Base-by-base conservation (phyloP, 495 filamentous ascomycete genomes). In the Penicillium pulvis region DNA sequence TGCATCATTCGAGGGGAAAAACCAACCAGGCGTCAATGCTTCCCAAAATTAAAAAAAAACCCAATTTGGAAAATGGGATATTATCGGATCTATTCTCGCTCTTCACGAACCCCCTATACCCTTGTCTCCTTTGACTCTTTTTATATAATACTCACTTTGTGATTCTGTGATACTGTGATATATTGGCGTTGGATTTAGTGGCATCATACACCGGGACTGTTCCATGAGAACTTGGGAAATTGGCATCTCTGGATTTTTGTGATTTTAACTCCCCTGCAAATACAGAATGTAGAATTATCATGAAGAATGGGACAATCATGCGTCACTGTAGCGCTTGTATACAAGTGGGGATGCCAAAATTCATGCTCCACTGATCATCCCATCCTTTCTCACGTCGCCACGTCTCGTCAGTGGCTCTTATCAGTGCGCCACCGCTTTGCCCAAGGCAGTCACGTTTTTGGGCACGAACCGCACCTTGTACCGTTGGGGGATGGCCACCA, bases 381-480 rank as follows among this genome's bases (percentile, higher is more conserved):
- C n/a, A 24, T n/a, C 14, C 31, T n/a, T 11, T 17, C 16, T 7
- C 14, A 49, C 7, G 26, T 30, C 46, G 26, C 46, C 46, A 49
- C 46, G 46, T 31, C 26, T 49, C 26, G 16, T 31, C 51, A 20
- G 16, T 41, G n/a, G 51, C 51, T 54, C 20, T 47, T 33, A 2
- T 30, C 46, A 24, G 49, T 30, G 17, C 20, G 46, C 61, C 61
- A 82, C 44, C 26, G 67, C 73, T 44, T 69, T 62, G 45, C 63
- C 59, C 51, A 85, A 65, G 12, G 59, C 75, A 31, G 46, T 54
- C 57, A 76, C 71, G 56, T 83, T 65, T 61, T 77, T 78, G 28
- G 85, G 83, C 46, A 83, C 71, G 63, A 83, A 87, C 6, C 72
- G 70, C 17, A 82, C 81, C 61, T 80, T 79, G 45, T 86, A 87